A percentile compares a stretch with the other conserved stretches of the same genome.
Conservation (phyloP, 805 yeast genomes). For the Wickerhamomyces chambardii region DNA sequence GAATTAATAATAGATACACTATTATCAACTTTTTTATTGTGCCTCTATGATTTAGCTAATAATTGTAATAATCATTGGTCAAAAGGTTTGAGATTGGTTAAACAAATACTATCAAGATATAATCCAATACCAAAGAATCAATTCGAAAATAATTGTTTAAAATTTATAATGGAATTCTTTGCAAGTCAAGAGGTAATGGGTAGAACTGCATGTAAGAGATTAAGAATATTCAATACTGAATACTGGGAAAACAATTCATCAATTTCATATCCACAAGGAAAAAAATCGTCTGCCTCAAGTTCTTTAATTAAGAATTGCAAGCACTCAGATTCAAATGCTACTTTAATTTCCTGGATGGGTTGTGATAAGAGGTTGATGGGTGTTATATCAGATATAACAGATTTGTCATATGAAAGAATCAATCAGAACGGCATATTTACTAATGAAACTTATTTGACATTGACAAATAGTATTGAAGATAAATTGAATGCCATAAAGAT, state of each 20-base stretch:
- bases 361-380: constrained; percentile 2
- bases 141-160: background rate
- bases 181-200: constrained; percentile 6
- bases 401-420: constrained; percentile 2
- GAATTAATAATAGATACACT: constrained; percentile 1
- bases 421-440: background rate
- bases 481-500: background rate
- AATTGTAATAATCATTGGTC: constrained; percentile 6
- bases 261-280: too few species aligned
- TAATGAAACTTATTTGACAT: background rate
- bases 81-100: constrained; percentile 1
- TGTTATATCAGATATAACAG: constrained; percentile 5
- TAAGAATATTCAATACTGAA: constrained; percentile 1
- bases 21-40: constrained; percentile 3
- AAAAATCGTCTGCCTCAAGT: too few species aligned
- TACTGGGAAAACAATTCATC: constrained; percentile 1
- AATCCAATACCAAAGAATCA: background rate
- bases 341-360: constrained; percentile 5
- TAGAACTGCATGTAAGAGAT: constrained; percentile 4
- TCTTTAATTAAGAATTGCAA: too few species aligned
- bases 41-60: constrained; percentile 4
- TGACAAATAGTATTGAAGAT: background rate
- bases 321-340: constrained; percentile 1
- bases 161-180: constrained; percentile 3
- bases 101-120: background rate